Percentiles rank a stretch among this genome's conserved stretches.
These are phyloP conservation scores for Kwoniella sp. DNA, from an alignment of 768 basidiomycete species.

Conservation along the genomic window DNA sequence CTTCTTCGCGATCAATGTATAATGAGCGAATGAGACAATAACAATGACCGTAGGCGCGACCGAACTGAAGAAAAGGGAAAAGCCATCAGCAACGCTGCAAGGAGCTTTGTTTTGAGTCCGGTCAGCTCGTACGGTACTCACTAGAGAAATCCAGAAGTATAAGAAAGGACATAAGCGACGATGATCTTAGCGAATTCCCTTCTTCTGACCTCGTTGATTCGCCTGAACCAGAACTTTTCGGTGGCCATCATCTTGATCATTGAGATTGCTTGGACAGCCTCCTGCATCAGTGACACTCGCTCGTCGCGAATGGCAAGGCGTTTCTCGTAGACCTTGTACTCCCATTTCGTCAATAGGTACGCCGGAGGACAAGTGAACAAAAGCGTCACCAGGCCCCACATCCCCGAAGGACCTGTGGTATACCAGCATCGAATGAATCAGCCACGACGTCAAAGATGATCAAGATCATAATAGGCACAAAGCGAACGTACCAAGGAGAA, in stretches of 20 bases:
- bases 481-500: conserved; percentile 36
- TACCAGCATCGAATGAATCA: not conserved
- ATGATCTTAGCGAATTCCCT: conserved; percentile 30
- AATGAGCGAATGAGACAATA: conserved; percentile 46
- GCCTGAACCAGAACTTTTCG: conserved; percentile 41
- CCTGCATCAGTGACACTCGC: conserved; percentile 40
- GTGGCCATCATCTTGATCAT: conserved; percentile 51
- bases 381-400: conserved; percentile 39
- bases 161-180: conserved; percentile 24
- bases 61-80: conserved; percentile 22
- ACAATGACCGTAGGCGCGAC: conserved; percentile 35
- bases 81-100: conserved; percentile 2
- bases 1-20: conserved; percentile 39
- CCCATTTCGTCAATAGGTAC: conserved; percentile 34
- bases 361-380: conserved; percentile 38
- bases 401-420: conserved; percentile 41
- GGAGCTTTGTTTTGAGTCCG: too few species aligned
- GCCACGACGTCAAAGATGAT: not conserved
- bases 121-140: conserved; percentile 22
- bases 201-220: conserved; percentile 36
- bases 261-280: conserved; percentile 46
- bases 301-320: conserved; percentile 29
- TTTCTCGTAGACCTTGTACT: conserved; percentile 41
- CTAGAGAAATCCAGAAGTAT: conserved; percentile 35
- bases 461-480: not conserved